Evolutionary conservation across 2,329 filamentous ascomycete species (phyloP), one percentile per base, ranked within the genome.

Genomic region (Mollisiaceae sp.): DNA sequence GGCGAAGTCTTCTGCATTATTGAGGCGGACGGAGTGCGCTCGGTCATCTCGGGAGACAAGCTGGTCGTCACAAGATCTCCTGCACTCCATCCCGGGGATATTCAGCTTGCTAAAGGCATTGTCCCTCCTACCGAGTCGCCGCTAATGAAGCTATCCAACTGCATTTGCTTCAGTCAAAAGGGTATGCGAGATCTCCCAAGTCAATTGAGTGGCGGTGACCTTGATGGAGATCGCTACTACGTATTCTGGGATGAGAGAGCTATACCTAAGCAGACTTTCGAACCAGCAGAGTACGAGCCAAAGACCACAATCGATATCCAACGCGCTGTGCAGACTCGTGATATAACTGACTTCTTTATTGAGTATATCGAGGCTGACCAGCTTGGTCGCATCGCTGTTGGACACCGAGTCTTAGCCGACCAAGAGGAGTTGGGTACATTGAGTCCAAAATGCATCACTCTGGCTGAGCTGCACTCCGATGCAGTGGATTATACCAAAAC

Each of bases 301-400:
- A 81, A 85, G 0, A 18, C 70, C 0, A 85, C 90, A 0, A 66
- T 82, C 0, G 81, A 89, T 57, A 83, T 96, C n/a, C 81, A 83
- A 8, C 82, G 90, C 0, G 67, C 78, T 0, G 90, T 96, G 0
- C 77, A 77, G 1, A 76, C 77, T 1, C 75, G 84, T 0, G 92
- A 96, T 70, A 95, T 97, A 79, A 88, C 87, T 0, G 81, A 90
- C 12, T 95, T 94, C 77, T 95, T 97, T 68, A 82, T 96, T n/a
- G 81, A 88, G 18, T 93, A 92, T 67, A 91, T 92, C 87, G 82
- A 84, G 66, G 86, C 84, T 0, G 88, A 92, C 70, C 82, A 87
- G 20, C 77, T 92, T 1, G 89, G 89, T 0, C 74, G 88, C 54
- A 91, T 93, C 69, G 88, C 89, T 0, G 87, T 78, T 0, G 78